phyloP scores from a whole-genome alignment of 2,329 filamentous ascomycete species.

The Fusarium illudens region DNA sequence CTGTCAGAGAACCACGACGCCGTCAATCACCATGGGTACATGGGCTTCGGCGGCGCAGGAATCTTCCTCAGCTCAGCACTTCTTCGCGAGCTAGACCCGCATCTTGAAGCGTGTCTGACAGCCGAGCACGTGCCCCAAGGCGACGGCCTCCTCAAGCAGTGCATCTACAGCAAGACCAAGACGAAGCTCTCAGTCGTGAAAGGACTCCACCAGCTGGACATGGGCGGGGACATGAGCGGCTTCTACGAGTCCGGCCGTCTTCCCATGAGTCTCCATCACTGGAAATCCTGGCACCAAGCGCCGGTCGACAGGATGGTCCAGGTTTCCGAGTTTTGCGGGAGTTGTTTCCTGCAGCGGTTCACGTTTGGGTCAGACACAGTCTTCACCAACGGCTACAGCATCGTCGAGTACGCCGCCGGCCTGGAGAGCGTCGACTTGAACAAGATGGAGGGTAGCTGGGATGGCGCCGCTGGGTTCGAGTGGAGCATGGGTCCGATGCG shows the following conservation, averaged over 20 bases:
- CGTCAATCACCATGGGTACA: slow-evolving; percentile 62
- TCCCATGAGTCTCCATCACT: slow-evolving; percentile 69
- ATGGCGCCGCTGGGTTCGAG: slow-evolving; percentile 57
- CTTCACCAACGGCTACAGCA: slow-evolving; percentile 68
- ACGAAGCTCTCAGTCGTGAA: slow-evolving; percentile 64
- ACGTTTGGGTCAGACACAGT: slow-evolving; percentile 57
- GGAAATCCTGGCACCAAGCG: slow-evolving; percentile 67
- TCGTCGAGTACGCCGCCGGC: slow-evolving; percentile 57
- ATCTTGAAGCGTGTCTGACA: slow-evolving; percentile 58
- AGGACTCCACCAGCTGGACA: slow-evolving; percentile 66
- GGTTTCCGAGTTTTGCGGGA: slow-evolving; percentile 62
- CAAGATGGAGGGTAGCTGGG: slow-evolving; percentile 64
- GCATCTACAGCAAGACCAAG: slow-evolving; percentile 63
- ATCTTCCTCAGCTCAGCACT: slow-evolving; percentile 65
- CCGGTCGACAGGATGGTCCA: slow-evolving; percentile 60
- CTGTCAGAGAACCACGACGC: slow-evolving; percentile 65
- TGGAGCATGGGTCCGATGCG: slow-evolving; percentile 64
- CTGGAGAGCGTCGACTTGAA: slow-evolving; percentile 53
- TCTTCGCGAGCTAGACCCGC: slow-evolving; percentile 55
- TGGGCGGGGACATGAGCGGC: slow-evolving; percentile 62
- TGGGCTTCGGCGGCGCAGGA: slow-evolving; percentile 69
- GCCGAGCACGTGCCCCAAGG: slow-evolving; percentile 49
- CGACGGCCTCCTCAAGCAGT: slow-evolving; percentile 65
- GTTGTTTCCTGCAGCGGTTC: slow-evolving; percentile 67
- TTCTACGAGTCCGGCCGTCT: slow-evolving; percentile 66